phyloP scores from a whole-genome alignment of 768 basidiomycete genomes.

The Boletus insuetus region DNA sequence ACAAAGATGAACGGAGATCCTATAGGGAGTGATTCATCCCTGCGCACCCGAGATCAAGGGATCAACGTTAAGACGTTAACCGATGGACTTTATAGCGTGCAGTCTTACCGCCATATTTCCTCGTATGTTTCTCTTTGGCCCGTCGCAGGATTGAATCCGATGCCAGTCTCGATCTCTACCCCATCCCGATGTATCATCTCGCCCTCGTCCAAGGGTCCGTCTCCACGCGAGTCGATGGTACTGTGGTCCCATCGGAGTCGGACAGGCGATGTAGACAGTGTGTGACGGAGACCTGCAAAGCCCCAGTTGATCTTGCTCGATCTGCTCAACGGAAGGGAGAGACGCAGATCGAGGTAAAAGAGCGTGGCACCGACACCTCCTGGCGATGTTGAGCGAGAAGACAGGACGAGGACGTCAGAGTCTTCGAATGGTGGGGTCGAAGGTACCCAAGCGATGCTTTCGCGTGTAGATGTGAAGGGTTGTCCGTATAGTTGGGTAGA shows the following conservation, averaged over 20 bases:
- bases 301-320: constrained; percentile 24
- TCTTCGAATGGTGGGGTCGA: constrained; percentile 21
- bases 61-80: neutral
- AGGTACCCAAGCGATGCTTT: constrained; percentile 24
- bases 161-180: constrained; percentile 22
- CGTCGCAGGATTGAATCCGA: constrained; percentile 23
- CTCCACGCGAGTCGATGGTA: constrained; percentile 19
- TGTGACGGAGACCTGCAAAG: constrained; percentile 22
- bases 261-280: constrained; percentile 17
- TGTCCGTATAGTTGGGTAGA: constrained; percentile 9
- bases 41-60: neutral
- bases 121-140: constrained; percentile 18
- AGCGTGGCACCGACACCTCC: constrained; percentile 13
- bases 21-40: constrained; percentile 18
- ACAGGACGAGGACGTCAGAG: constrained; percentile 28
- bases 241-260: constrained; percentile 19
- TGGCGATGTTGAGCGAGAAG: constrained; percentile 22
- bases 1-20: constrained; percentile 21
- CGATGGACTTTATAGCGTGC: neutral
- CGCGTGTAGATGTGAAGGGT: constrained; percentile 19
- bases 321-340: constrained; percentile 19
- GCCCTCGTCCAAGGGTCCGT: constrained; percentile 18
- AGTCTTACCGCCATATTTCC: constrained; percentile 23
- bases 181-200: constrained; percentile 19
- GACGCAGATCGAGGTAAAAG: constrained; percentile 27